Evolutionary conservation across 768 basidiomycete genomes (phyloP), one percentile per base, ranked within the genome.

Genomic region (Sarcomyxa edulis): DNA sequence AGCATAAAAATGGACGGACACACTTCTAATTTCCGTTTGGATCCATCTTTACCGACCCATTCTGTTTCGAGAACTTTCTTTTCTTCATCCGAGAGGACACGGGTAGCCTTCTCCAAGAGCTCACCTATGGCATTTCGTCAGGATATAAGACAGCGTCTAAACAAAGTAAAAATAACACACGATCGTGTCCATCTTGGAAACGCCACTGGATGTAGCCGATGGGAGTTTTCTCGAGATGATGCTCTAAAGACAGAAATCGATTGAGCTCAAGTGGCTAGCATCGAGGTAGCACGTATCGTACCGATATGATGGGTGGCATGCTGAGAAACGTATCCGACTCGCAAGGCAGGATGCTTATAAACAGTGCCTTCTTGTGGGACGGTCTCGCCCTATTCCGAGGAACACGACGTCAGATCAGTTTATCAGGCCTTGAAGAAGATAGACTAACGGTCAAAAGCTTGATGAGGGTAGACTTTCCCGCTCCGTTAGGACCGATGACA

Each of bases 171-270:
- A 48, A 12, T 40, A 7, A 69, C 80, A 48, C 58, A 87, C 92
- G 86, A 72, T 98, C 94, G 62, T 95, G 87, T 34, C 94, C 95
- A 60, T 96, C 94, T 58, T 97, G 94, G 78, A 93, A 98, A 51
- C 94, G 86, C 94, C 94, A 98, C 66, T 96, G 92, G 52, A 97
- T 96, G 56, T 98, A 98, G 39, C 84, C 85, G 44, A 94, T 88
- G 18, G 95, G 90, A 4, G 93, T 95, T 68, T 98, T 96, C 64
- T 95, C 92, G 30, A 98, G 60, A 66, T 98, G 94, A 51, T 78
- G 84, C 58, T 95, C 90, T 86, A 56, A 44, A 16, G 24, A 40
- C 42, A 44, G 33, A 21, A 32, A 19, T 40, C 30, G 33, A 51
- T 12, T 25, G 32, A 48, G 42, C 21, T 16, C 34, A 36, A n/a